A percentile compares a stretch with the other conserved stretches of the same genome.
Evolutionary conservation across 2,329 filamentous ascomycete species (phyloP).

Genomic region (Alternaria gansuensis): DNA sequence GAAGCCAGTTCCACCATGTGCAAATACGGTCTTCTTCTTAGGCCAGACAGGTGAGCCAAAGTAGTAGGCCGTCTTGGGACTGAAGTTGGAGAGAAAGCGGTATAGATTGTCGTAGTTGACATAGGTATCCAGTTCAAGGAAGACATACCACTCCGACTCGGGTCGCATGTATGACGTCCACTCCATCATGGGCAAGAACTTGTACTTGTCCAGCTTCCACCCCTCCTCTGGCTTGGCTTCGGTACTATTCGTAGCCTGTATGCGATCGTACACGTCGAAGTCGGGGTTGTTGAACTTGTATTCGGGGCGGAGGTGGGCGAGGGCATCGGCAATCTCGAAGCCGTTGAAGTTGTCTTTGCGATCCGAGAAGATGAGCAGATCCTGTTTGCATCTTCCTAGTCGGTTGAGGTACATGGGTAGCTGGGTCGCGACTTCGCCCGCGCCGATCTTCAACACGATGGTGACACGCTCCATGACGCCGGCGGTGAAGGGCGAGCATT

Average conservation of each 20-base stretch:
- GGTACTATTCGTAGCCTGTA: slow-evolving; percentile 53
- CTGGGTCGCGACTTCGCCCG: slow-evolving; percentile 64
- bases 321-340: slow-evolving; percentile 58
- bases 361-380: slow-evolving; percentile 68
- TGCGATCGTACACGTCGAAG: slow-evolving; percentile 61
- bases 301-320: slow-evolving; percentile 56
- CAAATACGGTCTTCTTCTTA: slow-evolving; percentile 50
- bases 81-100: slow-evolving; percentile 52
- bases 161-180: slow-evolving; percentile 55
- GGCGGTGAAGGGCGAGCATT: slow-evolving; percentile 45
- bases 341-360: slow-evolving; percentile 62
- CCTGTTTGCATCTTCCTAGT: slow-evolving; percentile 63
- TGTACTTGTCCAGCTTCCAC: slow-evolving; percentile 67
- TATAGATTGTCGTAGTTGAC: slow-evolving; percentile 54
- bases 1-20: slow-evolving; percentile 57
- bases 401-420: slow-evolving; percentile 66
- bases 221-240: slow-evolving; percentile 60
- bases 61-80: slow-evolving; percentile 51
- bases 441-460: slow-evolving; percentile 66
- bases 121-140: slow-evolving; percentile 52
- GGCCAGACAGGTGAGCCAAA: slow-evolving; percentile 53
- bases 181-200: slow-evolving; percentile 65
- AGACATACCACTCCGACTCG: slow-evolving; percentile 49
- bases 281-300: slow-evolving; percentile 58
- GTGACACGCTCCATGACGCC: slow-evolving; percentile 59